Base-by-base conservation (phyloP, 345 rosid species). In the Gossypium stocksii region DNA sequence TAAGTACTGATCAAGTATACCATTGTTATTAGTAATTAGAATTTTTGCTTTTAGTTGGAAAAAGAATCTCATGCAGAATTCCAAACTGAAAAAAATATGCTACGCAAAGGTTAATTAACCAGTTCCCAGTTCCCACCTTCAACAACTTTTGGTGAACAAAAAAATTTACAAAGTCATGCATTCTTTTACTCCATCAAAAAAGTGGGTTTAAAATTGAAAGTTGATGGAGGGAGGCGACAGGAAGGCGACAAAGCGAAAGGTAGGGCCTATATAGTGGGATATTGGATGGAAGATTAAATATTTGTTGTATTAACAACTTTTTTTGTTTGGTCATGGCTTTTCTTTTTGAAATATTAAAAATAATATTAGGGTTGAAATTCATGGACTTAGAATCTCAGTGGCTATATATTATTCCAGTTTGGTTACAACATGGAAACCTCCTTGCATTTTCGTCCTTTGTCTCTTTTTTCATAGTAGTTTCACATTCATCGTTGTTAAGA, bases 241-340 rank as follows among this genome's bases (percentile, higher is more conserved):
- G 11, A 77, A 81, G 76, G 44, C 84, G 84, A 85, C 88, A 83
- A 77, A 79, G 75, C 80, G 25, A 58, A 59, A 56, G 10, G 16
- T 77, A 44, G 75, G 80, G 2, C 70, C 83, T 80, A 77, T 20
- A 68, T 83, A 79, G 77, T 85, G 84, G 82, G 88, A 77, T 80
- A 78, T 78, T 62, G 83, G 79, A 79, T 85, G 61, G 70, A 54
- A 56, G 71, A 71, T 54, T n/a, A 56, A 20, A 56, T 56, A 56
- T 56, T 56, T 34, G 41, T 46, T 46, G 51, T 46, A 2, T 2
- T 46, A 46, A 46, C 14, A 2, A 46, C 14, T 46, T 46, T 46
- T 46, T 46, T 46, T 23, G 9, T 72, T 71, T 19, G 74, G 41
- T 17, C 41, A 71, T 72, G 73, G 23, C 60, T 58, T 9, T 14